Percentiles rank a stretch among this genome's conserved stretches.
These are phyloP conservation scores for Fusarium beomiforme DNA, from an alignment of 2,329 filamentous ascomycete species.

Conservation along the genomic window DNA sequence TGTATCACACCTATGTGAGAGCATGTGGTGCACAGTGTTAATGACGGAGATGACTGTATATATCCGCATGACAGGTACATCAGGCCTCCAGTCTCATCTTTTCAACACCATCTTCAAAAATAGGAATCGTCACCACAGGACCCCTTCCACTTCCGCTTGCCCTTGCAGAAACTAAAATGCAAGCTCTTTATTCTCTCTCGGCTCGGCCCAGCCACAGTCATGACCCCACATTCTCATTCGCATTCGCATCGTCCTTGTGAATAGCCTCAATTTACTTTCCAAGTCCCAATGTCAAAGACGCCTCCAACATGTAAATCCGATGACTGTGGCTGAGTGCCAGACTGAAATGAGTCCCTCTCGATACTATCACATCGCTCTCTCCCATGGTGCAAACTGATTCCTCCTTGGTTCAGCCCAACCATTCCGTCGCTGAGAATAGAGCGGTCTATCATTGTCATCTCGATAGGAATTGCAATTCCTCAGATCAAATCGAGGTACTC, in stretches of 20 bases:
- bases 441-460: neutral
- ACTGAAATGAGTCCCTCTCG: neutral
- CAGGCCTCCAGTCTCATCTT: conserved; percentile 19
- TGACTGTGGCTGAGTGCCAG: neutral
- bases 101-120: conserved; percentile 30
- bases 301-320: neutral
- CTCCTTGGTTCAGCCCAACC: conserved; percentile 29
- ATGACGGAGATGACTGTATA: accelerated
- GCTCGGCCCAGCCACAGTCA: conserved; percentile 9
- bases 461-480: neutral
- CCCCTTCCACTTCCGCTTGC: conserved; percentile 29
- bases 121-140: conserved; percentile 33
- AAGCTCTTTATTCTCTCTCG: conserved; percentile 24
- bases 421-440: conserved; percentile 13
- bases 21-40: neutral
- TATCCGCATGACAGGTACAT: conserved; percentile 19
- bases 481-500: neutral
- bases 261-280: conserved; percentile 8
- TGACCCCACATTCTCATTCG: neutral
- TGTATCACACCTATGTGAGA: accelerated
- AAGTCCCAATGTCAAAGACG: neutral
- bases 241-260: conserved; percentile 5
- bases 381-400: conserved; percentile 33
- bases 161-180: conserved; percentile 15
- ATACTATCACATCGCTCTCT: conserved; percentile 15